Base-by-base conservation (phyloP, 1,284 basidiomycete genomes). In the Ceratobasidium papillatum region DNA sequence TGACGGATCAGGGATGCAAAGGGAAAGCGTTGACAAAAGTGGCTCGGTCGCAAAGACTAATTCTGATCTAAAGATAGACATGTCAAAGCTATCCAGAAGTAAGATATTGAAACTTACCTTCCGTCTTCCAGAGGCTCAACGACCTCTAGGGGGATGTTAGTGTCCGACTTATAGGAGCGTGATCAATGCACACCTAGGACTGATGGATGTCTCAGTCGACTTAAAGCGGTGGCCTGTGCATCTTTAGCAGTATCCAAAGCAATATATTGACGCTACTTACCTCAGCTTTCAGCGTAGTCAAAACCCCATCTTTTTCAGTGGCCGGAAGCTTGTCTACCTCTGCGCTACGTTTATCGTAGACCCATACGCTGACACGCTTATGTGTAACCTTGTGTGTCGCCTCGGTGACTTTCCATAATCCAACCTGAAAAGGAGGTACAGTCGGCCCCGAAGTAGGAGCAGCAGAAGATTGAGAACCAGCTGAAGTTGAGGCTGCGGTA, bases 81-180 rank as follows among this genome's bases (percentile, higher is more conserved):
- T 4, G n/a, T 59, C 45, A 34, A 32, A 22, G 58, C 38, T 43
- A 22, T 34, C 43, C 32, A n/a, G n/a, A 36, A 19, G 62, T 34
- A 14, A 49, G 3, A 27, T 58, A 30, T 22, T 49, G 7, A 27
- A 25, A 51, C 69, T n/a, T 36, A 82, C 75, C 96, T 86, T 0
- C 95, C 93, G 81, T 99, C 97, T 82, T 99, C 96, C 56, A 98
- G 84, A n/a, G 97, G 96, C 83, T 99, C 97, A 32, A 98, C 96
- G 89, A 99, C 95, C 84, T 99, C 97, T 89, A 78, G 32, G 32
- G 41, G 30, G 34, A 30, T 3, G 61, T 49, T n/a, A 27, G 34
- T 71, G 52, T 9, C 38, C 2, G 17, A 19, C 12, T 36, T 38
- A 8, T n/a, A n/a, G 52, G 11, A 32, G 45, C 47, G 25, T 38